Percentiles rank a stretch among this genome's conserved stretches.
phyloP scores from a whole-genome alignment of 805 yeast genomes.

The Lipomyces lipofer region DNA sequence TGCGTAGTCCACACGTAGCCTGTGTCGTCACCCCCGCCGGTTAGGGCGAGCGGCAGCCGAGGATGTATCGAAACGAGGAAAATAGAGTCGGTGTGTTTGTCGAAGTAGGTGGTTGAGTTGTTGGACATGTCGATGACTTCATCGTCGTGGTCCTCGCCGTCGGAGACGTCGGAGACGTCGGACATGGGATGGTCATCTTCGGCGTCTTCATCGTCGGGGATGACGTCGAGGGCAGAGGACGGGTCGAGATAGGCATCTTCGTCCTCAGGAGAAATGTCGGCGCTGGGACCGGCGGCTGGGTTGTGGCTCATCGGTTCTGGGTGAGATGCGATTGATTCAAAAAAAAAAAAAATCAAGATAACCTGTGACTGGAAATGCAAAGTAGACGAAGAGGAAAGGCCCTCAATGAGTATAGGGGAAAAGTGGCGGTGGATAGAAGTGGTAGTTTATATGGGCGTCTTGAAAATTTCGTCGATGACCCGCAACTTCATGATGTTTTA shows the following conservation, averaged over 20 bases:
- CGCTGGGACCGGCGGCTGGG: neutral
- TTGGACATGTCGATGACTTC: conserved; percentile 78
- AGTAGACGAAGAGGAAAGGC: too few species aligned
- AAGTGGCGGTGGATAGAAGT: too few species aligned
- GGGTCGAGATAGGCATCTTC: conserved; percentile 17
- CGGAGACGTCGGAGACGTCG: conserved; percentile 37
- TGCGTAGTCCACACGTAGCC: conserved; percentile 94
- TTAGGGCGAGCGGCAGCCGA: conserved; percentile 72
- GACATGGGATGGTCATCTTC: conserved; percentile 45
- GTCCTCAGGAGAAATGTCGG: neutral
- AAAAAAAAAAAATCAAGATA: too few species aligned
- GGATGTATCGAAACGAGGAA: conserved; percentile 85
- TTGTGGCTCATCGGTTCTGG: neutral
- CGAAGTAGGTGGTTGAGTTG: conserved; percentile 87
- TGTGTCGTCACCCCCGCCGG: conserved; percentile 93
- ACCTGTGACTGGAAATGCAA: too few species aligned
- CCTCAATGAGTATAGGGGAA: too few species aligned
- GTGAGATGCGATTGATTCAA: too few species aligned
- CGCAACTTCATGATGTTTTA: too few species aligned
- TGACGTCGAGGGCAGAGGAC: conserved; percentile 33
- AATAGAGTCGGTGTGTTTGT: conserved; percentile 83
- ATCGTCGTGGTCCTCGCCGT: conserved; percentile 43
- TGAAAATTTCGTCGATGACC: too few species aligned
- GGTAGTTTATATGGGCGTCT: too few species aligned
- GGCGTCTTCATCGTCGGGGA: conserved; percentile 43